Percentiles rank a stretch among this genome's conserved stretches.
Evolutionary conservation across 129 eudicot genomes (phyloP).

Genomic region (Tagetes erecta): DNA sequence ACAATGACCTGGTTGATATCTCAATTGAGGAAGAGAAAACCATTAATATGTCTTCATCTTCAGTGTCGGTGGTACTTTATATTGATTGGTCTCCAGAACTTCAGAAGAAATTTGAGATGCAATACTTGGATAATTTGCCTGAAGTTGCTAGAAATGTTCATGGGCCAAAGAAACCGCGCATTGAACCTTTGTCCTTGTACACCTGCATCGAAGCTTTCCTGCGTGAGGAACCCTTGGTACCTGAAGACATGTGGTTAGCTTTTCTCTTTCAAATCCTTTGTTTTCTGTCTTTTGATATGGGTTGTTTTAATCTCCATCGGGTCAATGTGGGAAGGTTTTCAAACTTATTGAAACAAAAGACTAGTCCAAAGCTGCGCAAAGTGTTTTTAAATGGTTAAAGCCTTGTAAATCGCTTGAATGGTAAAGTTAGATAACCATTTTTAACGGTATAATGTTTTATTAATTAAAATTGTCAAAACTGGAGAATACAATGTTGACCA

Average conservation of each 20-base stretch:
- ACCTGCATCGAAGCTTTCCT: constrained; percentile 85
- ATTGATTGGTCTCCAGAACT: constrained; percentile 83
- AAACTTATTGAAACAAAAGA: background rate
- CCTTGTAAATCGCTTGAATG: background rate
- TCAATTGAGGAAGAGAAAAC: constrained; percentile 72
- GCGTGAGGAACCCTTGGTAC: constrained; percentile 90
- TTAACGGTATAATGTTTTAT: background rate
- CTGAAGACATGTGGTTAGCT: constrained; percentile 98
- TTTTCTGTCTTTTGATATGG: background rate
- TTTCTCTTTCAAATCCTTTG: constrained; percentile 9
- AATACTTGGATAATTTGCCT: constrained; percentile 69
- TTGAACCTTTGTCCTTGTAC: constrained; percentile 84
- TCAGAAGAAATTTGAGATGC: constrained; percentile 58
- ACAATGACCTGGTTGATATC: constrained; percentile 65
- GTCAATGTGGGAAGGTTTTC: background rate
- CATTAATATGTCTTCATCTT: constrained; percentile 58
- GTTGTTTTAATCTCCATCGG: background rate
- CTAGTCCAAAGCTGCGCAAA: background rate
- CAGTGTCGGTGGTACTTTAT: constrained; percentile 64
- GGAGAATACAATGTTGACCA: background rate
- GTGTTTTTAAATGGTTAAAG: constrained; percentile 4
- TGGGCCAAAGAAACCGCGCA: constrained; percentile 64
- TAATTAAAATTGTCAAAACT: background rate
- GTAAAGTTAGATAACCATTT: background rate
- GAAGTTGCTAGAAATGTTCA: constrained; percentile 69